A percentile compares a stretch with the other conserved stretches of the same genome.
These are phyloP conservation scores for Suhomyces tanzawaensis DNA, from an alignment of 805 yeast genomes.

Conservation along the genomic window DNA sequence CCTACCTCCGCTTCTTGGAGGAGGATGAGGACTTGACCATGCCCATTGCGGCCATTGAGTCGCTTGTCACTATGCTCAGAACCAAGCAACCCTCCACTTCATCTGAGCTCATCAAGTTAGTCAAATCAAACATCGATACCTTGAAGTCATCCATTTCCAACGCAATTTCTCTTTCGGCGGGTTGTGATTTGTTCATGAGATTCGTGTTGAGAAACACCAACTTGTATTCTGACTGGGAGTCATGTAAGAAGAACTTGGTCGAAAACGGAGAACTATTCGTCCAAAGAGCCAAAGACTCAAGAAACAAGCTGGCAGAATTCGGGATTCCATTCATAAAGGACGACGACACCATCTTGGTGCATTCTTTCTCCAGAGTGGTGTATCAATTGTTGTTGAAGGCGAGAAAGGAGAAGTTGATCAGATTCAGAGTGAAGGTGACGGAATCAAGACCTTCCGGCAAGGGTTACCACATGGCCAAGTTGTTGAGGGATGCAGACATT, in stretches of 20 bases:
- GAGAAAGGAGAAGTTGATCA: conserved; percentile 61
- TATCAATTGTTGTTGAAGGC: conserved; percentile 73
- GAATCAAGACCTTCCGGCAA: conserved; percentile 86
- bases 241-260: conserved; percentile 81
- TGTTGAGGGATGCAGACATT: conserved; percentile 66
- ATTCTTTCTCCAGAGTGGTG: conserved; percentile 90
- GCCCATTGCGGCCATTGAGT: conserved; percentile 99
- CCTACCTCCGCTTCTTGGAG: conserved; percentile 74
- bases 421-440: conserved; percentile 89
- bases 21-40: conserved; percentile 97
- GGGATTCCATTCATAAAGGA: conserved; percentile 90
- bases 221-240: conserved; percentile 90
- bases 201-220: conserved; percentile 88
- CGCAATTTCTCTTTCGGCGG: conserved; percentile 92
- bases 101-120: conserved; percentile 81
- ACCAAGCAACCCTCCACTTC: conserved; percentile 90
- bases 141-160: conserved; percentile 80
- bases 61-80: conserved; percentile 78
- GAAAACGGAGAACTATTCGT: conserved; percentile 92
- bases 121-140: conserved; percentile 71
- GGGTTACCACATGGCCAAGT: conserved; percentile 68
- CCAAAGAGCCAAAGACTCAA: conserved; percentile 84
- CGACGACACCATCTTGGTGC: conserved; percentile 87
- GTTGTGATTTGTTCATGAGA: conserved; percentile 94
- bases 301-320: conserved; percentile 81